phyloP scores from a whole-genome alignment of 352 stramenopile species.

The Salisapilia sapeloensis region DNA sequence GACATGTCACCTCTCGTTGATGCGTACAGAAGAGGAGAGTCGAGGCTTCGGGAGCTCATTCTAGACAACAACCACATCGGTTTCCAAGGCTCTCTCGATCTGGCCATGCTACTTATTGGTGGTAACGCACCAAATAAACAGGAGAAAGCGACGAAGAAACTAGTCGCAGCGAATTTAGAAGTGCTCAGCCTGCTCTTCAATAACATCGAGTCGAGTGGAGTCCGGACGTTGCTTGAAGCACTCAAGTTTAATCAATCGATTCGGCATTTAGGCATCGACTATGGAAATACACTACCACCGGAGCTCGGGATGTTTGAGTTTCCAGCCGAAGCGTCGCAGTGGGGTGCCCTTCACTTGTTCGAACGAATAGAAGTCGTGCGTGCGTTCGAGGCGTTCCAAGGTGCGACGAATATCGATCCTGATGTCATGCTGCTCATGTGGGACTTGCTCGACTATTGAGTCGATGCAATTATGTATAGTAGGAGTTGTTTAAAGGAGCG shows the following conservation, averaged over 20 bases:
- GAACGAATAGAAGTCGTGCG: conserved; percentile 23
- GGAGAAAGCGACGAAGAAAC: too few species aligned
- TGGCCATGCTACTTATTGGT: conserved; percentile 38
- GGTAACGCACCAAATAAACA: too few species aligned
- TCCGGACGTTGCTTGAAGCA: conserved; percentile 22
- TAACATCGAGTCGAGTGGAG: conserved; percentile 30
- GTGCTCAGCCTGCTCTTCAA: conserved; percentile 34
- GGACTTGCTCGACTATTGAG: conserved; percentile 35
- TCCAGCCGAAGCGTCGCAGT: conserved; percentile 18
- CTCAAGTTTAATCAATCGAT: conserved; percentile 33
- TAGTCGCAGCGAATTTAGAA: conserved; percentile 15
- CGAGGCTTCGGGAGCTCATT: conserved; percentile 22
- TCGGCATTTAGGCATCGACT: conserved; percentile 28
- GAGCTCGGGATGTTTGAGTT: conserved; percentile 31
- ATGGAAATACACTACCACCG: conserved; percentile 30
- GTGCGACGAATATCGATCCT: conserved; percentile 16
- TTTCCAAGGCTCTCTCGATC: conserved; percentile 31
- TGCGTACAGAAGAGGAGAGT: conserved; percentile 29
- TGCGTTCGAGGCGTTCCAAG: conserved; percentile 26
- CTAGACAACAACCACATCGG: conserved; percentile 35
- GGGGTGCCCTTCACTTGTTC: conserved; percentile 26
- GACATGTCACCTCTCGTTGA: conserved; percentile 29
- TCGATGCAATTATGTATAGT: too few species aligned
- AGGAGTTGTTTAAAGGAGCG: too few species aligned
- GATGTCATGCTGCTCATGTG: conserved; percentile 27